Evolutionary conservation across 2,329 filamentous ascomycete genomes (phyloP), one percentile per base, ranked within the genome.

Genomic region (Plectosphaerella sp.): DNA sequence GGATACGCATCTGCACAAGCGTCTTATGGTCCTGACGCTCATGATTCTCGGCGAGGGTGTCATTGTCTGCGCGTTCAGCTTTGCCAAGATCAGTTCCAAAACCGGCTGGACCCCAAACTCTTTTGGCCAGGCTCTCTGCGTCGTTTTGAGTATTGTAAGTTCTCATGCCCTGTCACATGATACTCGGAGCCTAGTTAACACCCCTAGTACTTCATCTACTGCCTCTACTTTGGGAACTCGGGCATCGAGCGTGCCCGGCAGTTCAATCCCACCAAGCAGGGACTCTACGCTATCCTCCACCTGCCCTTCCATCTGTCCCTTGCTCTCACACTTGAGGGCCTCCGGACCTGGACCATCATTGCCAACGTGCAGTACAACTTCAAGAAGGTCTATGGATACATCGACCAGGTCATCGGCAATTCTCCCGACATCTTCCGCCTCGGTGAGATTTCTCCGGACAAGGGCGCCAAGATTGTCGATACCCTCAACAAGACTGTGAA

Each of bases 41-140:
- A 83, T 83, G 49, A 80, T 84, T 48, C 78, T 83, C 57, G 79
- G 80, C 2, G 79, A 82, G 58, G 78, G 78, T 22, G 77, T 79
- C 15, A 82, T 82, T 53, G 74, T 75, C 10, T 69, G 79, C n/a
- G 76, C 79, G 39, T 74, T 72, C 59, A 73, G 70, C 7, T 54
- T 66, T 15, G 57, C 58, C 9, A 55, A 61, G 25, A 54, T 54
- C 2, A 55, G 55, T 50, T 46, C 53, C 2, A 48, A 50, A 11
- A 54, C 28, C 16, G 54, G 42, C 22, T 22, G 55, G 8, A 24
- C 45, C 1, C 50, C 51, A 15, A 53, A 57, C 5, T 53, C 50
- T 3, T 49, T 36, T 10, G 33, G 51, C 0, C 45, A 55, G 3
- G 46, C 55, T 8, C 47, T 52, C 1, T 54, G 52, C 51, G 53